Percentiles rank a stretch among this genome's conserved stretches.
phyloP scores from a whole-genome alignment of 768 basidiomycete genomes.

The Podaxis mareebaensis region DNA sequence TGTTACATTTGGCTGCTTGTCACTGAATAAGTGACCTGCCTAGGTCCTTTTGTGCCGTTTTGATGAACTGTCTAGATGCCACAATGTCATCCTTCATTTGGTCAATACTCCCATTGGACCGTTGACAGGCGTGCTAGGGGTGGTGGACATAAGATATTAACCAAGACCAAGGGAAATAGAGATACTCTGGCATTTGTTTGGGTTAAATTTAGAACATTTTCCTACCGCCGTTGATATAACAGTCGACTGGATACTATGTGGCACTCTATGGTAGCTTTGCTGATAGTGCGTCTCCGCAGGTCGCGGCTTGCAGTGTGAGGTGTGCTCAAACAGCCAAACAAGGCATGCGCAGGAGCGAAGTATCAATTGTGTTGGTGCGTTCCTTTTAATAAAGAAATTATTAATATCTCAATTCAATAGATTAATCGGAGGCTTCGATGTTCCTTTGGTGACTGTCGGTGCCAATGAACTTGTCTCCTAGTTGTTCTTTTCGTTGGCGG shows the following conservation, averaged over 20 bases:
- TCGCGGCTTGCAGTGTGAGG: neutral
- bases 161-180: neutral
- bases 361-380: neutral
- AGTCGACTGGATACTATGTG: neutral
- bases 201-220: neutral
- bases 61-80: neutral
- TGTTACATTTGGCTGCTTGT: neutral
- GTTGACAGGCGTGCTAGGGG: neutral
- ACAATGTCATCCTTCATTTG: neutral
- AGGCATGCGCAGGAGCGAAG: neutral
- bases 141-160: neutral
- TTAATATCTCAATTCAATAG: neutral
- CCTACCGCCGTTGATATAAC: neutral
- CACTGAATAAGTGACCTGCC: neutral
- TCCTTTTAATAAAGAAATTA: neutral
- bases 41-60: neutral
- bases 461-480: neutral
- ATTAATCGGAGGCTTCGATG: neutral
- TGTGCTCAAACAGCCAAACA: neutral
- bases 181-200: neutral
- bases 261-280: neutral
- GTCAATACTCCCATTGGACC: neutral
- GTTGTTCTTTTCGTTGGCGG: neutral
- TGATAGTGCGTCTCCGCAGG: neutral
- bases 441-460: neutral